phyloP scores from a whole-genome alignment of 164 flowering plant species.

The Vitis vinifera region ASM3070453v1 NC_081816.1:975001-975500 shows the following conservation, averaged over 20 bases:
- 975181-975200: conserved; percentile 96
- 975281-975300: too few relatives aligned
- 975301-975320: too few relatives aligned
- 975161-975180: conserved; percentile 95
- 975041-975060: conserved; percentile 51
- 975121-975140: conserved; percentile 98
- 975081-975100: conserved; percentile 98
- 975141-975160: conserved; percentile 87
- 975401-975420: too few relatives aligned
- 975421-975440: too few relatives aligned
- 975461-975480: too few relatives aligned
- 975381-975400: too few relatives aligned
- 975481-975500: too few relatives aligned
- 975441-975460: too few relatives aligned
- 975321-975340: too few relatives aligned
- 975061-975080: conserved; percentile 91
- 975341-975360: too few relatives aligned
- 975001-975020: too few relatives aligned
- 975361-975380: neutral
- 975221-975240: conserved; percentile 58
- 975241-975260: conserved; percentile 11
- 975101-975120: conserved; percentile 96
- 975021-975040: neutral
- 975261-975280: neutral
- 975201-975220: conserved; percentile 99